Evolutionary conservation across 805 yeast species (phyloP), one percentile per base, ranked within the genome.

Genomic region (Starmerella powellii): DNA sequence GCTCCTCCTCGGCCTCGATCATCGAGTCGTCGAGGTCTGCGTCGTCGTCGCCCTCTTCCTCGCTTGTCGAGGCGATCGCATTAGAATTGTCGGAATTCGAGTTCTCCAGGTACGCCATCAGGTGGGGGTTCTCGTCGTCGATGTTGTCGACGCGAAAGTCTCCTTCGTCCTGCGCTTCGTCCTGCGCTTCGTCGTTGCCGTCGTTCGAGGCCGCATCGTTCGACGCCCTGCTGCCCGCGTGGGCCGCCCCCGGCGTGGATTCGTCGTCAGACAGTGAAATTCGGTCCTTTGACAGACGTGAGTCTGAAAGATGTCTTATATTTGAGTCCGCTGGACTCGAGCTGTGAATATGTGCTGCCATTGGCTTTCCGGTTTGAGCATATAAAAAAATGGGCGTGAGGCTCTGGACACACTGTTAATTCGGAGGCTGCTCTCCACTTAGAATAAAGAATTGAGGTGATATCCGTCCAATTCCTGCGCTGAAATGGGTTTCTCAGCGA

Each of bases 191-290:
- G 31, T 18, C 26, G 21, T 10, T 8, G 21, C 12, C 16, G 13
- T 17, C 30, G 34, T 38, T 15, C 12, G 35, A 35, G 34, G 32
- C 37, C 34, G 72, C 80, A 56, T 76, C 82, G 17, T 82, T 82
- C 20, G 75, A 65, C 57, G 74, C 81, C 55, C 75, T 82, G 35
- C 73, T n/a, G n/a, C n/a, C n/a, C n/a, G n/a, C n/a, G n/a, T n/a
- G n/a, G n/a, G n/a, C n/a, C n/a, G n/a, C n/a, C n/a, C n/a, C n/a
- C n/a, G n/a, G n/a, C n/a, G n/a, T n/a, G n/a, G n/a, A n/a, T n/a
- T n/a, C n/a, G n/a, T n/a, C n/a, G n/a, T n/a, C n/a, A n/a, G n/a
- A n/a, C n/a, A n/a, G n/a, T n/a, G n/a, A n/a, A n/a, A n/a, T n/a
- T n/a, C n/a, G n/a, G n/a, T n/a, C n/a, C n/a, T n/a, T n/a, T n/a